Base-by-base conservation (phyloP, 768 basidiomycete species). In the Mycena epipterygia region DNA sequence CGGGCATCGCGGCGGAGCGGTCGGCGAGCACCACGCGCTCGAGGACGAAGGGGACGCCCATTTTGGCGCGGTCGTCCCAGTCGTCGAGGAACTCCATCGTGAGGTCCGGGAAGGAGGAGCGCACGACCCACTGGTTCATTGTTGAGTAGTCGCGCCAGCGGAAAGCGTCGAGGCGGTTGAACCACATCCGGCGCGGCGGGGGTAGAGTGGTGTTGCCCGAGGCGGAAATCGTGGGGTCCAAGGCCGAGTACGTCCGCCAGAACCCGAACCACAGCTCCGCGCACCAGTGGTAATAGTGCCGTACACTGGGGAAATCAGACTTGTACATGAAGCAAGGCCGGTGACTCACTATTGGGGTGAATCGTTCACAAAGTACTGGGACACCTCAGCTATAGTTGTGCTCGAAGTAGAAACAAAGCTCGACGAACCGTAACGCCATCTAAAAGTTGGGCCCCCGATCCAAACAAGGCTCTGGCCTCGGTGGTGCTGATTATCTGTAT, bases 241-340 rank as follows among this genome's bases (percentile, higher is more conserved):
- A 84, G 2, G 94, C 90, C 37, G 95, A 88, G 79, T 97, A 97
- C 0, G 95, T 91, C 11, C 95, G 88, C 96, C 96, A 97, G 74
- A 97, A 89, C 44, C 96, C 96, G 73, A 95, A 95, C 83, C 94
- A 92, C 23, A 96, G 88, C 77, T 98, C 96, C 5, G 96, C 96
- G 35, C 93, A 89, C 89, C 94, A 96, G 76, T 98, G 96, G 78
- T 96, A 97, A 78, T 97, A 97, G 80, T 97, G 96, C 1, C 93
- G 93, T 64, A 97, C 88, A 81, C 94, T 95, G 56, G 32, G 12
- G 64, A 32, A 58, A 13, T 64, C n/a, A 37, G 62, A n/a, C 33
- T 39, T 35, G 30, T 32, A n/a, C 44, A n/a, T 13, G 23, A 25
- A 5, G 19, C 61, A 42, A 25, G 23, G 29, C 30, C 42, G 59